Base-by-base conservation (phyloP, 1,139 yeast genomes). In the Blastobotrys elegans region DNA sequence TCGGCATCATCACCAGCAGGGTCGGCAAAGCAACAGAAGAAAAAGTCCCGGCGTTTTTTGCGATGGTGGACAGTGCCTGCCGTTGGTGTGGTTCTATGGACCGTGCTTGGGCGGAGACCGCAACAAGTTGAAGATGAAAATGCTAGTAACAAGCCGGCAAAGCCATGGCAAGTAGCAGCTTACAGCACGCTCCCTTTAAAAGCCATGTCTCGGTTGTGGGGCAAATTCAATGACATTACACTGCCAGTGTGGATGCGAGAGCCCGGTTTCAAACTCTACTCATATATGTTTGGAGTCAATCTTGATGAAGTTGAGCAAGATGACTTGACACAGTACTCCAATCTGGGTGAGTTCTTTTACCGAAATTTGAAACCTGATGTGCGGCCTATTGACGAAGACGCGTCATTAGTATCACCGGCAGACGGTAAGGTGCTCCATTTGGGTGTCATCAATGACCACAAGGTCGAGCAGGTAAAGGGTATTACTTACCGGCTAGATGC, bases 401-500 rank as follows among this genome's bases (percentile, higher is more conserved):
- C 82, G 7, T 63, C 69, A 11, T 67, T 92, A 47, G 95, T 84
- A 7, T 83, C 95, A 32, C 99, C 99, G 2, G 82, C 96, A 43
- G 99, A 94, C 66, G 99, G 99, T 26, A 84, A 79, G 56, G 84
- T 94, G 7, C 71, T 94, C 52, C 90, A 88, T 58, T 76, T 87
- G 56, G 99, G 99, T 37, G 72, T 79, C 24, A 88, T 90, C 46
- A 68, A 73, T 50, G 84, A 82, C 50, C 56, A 64, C 5, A 95
- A 95, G 36, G 89, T 94, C 51, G 97, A 92, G 67, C 97, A 92
- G 65, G 97, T 94, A 43, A 94, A 94, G 68, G 99, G 98, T 7
- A 79, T 92, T 77, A 87, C 95, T 0, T 94, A 94, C 65, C 84
- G 96, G 1, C 76, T 92, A 14, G 94, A 87, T 58, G 94, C 96